Evolutionary conservation across 2,329 filamentous ascomycete species (phyloP).

Genomic region (Tolypocladium inflatum): DNA sequence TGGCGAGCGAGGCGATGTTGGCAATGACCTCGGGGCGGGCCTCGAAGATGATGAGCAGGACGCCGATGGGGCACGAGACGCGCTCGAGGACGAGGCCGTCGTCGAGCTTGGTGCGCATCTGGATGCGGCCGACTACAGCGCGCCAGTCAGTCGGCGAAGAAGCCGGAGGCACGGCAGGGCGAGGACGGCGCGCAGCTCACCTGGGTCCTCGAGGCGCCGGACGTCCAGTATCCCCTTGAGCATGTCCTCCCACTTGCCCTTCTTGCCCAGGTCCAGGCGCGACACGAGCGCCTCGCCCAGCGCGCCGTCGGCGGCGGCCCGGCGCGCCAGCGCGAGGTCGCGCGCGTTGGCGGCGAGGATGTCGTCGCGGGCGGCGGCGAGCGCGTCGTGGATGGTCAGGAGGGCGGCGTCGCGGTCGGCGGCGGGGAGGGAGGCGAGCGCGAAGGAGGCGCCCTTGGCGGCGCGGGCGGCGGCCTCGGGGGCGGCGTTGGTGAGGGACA

Average conservation of each 20-base stretch:
- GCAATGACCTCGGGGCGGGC: slow-evolving; percentile 96
- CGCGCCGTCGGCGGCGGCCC: slow-evolving; percentile 64
- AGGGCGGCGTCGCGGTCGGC: slow-evolving; percentile 76
- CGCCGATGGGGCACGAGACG: slow-evolving; percentile 88
- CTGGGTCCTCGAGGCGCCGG: slow-evolving; percentile 71
- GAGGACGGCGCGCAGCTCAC: slow-evolving; percentile 32
- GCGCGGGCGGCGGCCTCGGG: slow-evolving; percentile 67
- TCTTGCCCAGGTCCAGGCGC: slow-evolving; percentile 73
- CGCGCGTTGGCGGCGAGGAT: slow-evolving; percentile 82
- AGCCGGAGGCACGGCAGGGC: not conserved
- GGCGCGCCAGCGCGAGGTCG: slow-evolving; percentile 67
- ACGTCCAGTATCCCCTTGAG: slow-evolving; percentile 90
- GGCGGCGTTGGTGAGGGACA: slow-evolving; percentile 85
- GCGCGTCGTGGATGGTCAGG: slow-evolving; percentile 70
- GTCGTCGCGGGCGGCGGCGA: slow-evolving; percentile 56
- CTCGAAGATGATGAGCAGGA: slow-evolving; percentile 98
- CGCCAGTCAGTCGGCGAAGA: not conserved
- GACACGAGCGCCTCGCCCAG: slow-evolving; percentile 79
- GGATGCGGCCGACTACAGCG: slow-evolving; percentile 65
- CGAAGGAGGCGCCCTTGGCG: slow-evolving; percentile 74
- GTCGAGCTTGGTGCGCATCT: slow-evolving; percentile 75
- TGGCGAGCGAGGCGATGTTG: slow-evolving; percentile 89
- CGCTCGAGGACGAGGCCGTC: slow-evolving; percentile 78
- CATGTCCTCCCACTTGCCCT: slow-evolving; percentile 97
- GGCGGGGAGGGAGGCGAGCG: slow-evolving; percentile 69